Evolutionary conservation across 1,139 yeast genomes (phyloP).

Genomic region (Geotrichum phurueaensis): DNA sequence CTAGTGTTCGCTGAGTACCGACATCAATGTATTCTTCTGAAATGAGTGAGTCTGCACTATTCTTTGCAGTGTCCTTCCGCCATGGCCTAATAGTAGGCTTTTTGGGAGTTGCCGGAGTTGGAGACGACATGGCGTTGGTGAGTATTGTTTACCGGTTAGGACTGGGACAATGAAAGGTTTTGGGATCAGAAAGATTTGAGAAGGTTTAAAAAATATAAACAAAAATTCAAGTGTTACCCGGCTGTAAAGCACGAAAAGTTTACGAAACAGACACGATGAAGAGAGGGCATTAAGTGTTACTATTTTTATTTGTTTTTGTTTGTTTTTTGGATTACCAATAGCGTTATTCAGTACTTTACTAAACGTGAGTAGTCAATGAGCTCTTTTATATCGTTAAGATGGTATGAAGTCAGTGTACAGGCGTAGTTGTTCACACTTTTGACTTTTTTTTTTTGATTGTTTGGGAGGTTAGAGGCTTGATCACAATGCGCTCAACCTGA

Average conservation of each 20-base stretch:
- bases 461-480: too few species aligned
- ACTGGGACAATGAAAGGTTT: not conserved
- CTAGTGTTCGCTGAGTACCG: slow-evolving; percentile 73
- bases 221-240: slow-evolving; percentile 1
- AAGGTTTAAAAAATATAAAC: not conserved
- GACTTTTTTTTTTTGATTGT: too few species aligned
- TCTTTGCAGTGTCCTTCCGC: slow-evolving; percentile 12
- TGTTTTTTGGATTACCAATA: not conserved
- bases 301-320: not conserved
- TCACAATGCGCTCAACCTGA: too few species aligned
- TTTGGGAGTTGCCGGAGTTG: slow-evolving; percentile 4
- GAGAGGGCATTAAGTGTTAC: not conserved
- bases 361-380: too few species aligned
- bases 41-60: slow-evolving; percentile 28
- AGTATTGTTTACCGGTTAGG: not conserved
- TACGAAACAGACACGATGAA: not conserved
- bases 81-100: slow-evolving; percentile 17
- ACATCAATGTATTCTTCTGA: slow-evolving; percentile 47
- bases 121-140: slow-evolving; percentile 9
- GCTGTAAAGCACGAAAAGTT: not conserved
- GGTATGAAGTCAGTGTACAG: not conserved
- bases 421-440: too few species aligned
- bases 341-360: too few species aligned
- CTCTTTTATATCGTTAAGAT: not conserved
- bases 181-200: not conserved